Conservation (phyloP, 352 stramenopile species). For the Pythium grandisporangium region DNA sequence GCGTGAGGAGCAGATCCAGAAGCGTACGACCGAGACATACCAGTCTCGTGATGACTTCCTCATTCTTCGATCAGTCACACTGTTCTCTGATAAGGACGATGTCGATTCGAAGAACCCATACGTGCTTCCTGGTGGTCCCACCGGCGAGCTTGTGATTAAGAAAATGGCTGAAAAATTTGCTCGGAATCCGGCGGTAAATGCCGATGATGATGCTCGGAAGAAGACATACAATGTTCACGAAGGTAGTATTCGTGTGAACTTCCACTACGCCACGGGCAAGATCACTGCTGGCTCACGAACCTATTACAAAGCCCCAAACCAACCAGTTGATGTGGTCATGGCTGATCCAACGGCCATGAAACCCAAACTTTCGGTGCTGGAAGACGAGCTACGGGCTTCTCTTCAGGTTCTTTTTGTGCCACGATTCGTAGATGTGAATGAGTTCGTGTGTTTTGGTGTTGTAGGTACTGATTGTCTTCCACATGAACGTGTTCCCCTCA, state of each 20-base stretch:
- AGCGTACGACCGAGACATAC: conserved; percentile 83
- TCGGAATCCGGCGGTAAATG: conserved; percentile 35
- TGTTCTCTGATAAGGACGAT: conserved; percentile 72
- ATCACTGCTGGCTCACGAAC: conserved; percentile 78
- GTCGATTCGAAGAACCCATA: conserved; percentile 74
- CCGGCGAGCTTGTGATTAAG: conserved; percentile 76
- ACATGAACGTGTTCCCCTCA: no score
- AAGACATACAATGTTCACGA: conserved; percentile 88
- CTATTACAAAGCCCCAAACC: conserved; percentile 72
- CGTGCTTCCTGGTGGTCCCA: conserved; percentile 55
- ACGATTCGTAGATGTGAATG: neutral
- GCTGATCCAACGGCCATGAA: conserved; percentile 52
- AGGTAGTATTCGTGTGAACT: conserved; percentile 82
- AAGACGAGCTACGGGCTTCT: conserved; percentile 53
- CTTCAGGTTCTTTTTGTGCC: conserved; percentile 27
- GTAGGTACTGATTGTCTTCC: neutral
- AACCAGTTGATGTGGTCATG: conserved; percentile 62
- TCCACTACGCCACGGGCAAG: conserved; percentile 89
- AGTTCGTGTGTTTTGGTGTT: neutral
- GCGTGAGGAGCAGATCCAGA: conserved; percentile 84
- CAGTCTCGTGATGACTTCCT: conserved; percentile 82
- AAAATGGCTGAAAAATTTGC: conserved; percentile 93
- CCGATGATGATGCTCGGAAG: conserved; percentile 83
- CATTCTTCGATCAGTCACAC: conserved; percentile 69
- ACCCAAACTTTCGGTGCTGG: conserved; percentile 66